Conservation (phyloP, 352 stramenopile genomes). For the Phytophthora palmivora region DNA sequence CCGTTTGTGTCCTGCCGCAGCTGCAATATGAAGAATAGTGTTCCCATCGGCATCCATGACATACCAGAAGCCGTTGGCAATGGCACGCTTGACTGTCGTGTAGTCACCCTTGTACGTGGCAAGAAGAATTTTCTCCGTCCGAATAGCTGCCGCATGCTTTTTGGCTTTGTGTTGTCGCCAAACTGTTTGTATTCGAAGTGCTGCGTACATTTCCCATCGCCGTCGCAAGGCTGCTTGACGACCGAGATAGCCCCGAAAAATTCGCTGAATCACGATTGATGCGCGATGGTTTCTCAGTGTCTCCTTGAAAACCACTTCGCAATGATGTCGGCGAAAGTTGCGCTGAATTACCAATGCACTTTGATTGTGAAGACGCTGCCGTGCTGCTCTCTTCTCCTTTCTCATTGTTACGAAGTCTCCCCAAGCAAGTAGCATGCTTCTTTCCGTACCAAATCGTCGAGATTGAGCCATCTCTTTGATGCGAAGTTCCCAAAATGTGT, state of each 20-base stretch:
- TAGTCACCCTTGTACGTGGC: conserved; percentile 81
- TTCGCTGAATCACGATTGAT: conserved; percentile 62
- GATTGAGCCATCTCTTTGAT: conserved; percentile 48
- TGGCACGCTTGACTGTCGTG: conserved; percentile 61
- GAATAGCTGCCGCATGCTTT: conserved; percentile 39
- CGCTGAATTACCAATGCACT: conserved; percentile 73
- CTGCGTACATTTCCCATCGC: conserved; percentile 51
- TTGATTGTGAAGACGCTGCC: conserved; percentile 40
- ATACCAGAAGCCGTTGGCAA: conserved; percentile 58
- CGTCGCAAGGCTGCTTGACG: conserved; percentile 44
- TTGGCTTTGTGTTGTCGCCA: conserved; percentile 60
- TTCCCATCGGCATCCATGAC: conserved; percentile 68
- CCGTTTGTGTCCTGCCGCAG: conserved; percentile 72
- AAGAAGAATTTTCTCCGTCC: conserved; percentile 69
- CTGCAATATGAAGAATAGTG: conserved; percentile 74
- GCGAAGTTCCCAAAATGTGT: conserved; percentile 23
- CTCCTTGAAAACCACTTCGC: conserved; percentile 54
- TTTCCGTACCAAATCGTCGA: conserved; percentile 19
- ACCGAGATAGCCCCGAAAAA: conserved; percentile 55
- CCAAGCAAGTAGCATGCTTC: conserved; percentile 29
- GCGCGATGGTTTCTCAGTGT: conserved; percentile 47
- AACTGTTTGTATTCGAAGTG: conserved; percentile 58
- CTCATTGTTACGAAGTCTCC: conserved; percentile 24
- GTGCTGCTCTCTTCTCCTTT: conserved; percentile 49
- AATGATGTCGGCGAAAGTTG: conserved; percentile 63